Base-by-base conservation (phyloP, 805 yeast genomes). In the Kodamaea lidongshanica region DNA sequence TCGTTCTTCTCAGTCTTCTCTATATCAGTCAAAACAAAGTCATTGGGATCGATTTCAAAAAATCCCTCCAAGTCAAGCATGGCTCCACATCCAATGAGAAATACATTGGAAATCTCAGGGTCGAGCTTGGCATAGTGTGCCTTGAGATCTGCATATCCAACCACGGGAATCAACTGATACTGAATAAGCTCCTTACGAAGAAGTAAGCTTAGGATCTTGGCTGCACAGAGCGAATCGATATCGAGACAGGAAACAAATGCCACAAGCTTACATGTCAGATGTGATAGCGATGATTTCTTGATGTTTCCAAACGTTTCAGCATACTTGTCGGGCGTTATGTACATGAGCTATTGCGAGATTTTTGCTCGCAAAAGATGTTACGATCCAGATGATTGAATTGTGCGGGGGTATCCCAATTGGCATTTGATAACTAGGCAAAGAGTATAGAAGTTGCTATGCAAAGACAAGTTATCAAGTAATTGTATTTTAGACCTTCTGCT, bases 21-120 rank as follows among this genome's bases (percentile, higher is more conserved):
- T 12, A 24, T 25, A 3, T 23, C 19, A 5, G 19, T 18, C 5
- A 39, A 41, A 8, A 77, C 40, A 32, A 67, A 72, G 5, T 72
- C 73, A 26, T 71, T 65, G 3, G 72, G 65, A 33, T 78, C 75
- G 8, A 81, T 69, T 11, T 78, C 84, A 23, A 83, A 62, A 48
- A 81, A 81, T 14, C 74, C 61, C 48, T 83, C 94, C 17, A 92
- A 47, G 53, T 92, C 96, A 7, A 88, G 73, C 73, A 82, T 76
- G 4, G 94, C 94, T 9, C 98, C 98, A 58, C 96, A 92, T 0
- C 98, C 98, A 0, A 92, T 59, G 23, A 88, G 62, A 4, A 92
- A 54, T 12, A 89, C 81, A 45, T 80, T 86, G 4, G 77, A 61
- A 6, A 92, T 76, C 30, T 85, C 89, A 5, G 60, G 68, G 48